Base-by-base conservation (phyloP, 1,284 basidiomycete species). In the Dichomitus squalens region DNA sequence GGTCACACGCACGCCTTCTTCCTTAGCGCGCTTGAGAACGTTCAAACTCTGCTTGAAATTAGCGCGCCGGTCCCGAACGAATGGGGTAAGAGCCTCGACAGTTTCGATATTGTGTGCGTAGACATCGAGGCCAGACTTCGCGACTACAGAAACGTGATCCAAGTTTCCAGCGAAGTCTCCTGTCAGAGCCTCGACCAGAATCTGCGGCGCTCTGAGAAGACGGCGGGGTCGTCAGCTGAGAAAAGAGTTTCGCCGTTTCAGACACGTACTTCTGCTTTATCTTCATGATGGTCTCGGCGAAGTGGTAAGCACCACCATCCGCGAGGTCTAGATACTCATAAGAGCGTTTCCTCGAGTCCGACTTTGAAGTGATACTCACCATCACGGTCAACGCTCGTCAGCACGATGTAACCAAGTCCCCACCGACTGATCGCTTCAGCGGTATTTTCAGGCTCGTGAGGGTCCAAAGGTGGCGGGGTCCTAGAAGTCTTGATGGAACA, bases 81-180 rank as follows among this genome's bases (percentile, higher is more conserved):
- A 94, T 0, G 96, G 97, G 1, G 97, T 98, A 48, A 97, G 81
- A 38, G 87, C 86, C 75, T 98, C 96, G 6, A 92, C 88, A 0
- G 97, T 99, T 77, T 99, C 97, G 52, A 99, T 79, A 72, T 99
- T 99, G 76, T 99, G 97, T 0, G 97, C 97, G 70, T 96, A 99
- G 16, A 99, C 97, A 69, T 99, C 97, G 6, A 99, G 78, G 1
- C 96, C 97, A 0, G 93, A 96, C 52, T 85, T 85, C 0, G 96
- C 96, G 25, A 99, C 93, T 4, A 85, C 67, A 1, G 87, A 83
- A n/a, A 98, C 89, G 57, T 88, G 83, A 6, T 87, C 81, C 48
- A 90, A 71, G 50, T 85, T 84, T 16, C 95, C 95, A 6, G 84
- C 85, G 73, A 99, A 99, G 74, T 99, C 97, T 20, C 95, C 95